Base-by-base conservation (phyloP, 805 yeast species). In the Jamesozyma rosinii region DNA sequence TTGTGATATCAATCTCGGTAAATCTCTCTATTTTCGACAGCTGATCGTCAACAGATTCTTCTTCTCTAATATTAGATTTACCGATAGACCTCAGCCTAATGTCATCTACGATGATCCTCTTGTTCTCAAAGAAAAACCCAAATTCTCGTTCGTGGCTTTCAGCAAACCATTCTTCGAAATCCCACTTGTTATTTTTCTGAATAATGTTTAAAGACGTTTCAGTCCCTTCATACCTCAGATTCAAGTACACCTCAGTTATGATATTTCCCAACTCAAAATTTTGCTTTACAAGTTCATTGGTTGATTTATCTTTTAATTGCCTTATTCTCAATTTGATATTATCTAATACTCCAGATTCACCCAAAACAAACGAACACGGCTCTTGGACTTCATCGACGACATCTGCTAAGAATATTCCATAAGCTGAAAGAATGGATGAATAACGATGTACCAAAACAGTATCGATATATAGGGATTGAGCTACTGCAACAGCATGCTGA, bases 351-450 rank as follows among this genome's bases (percentile, higher is more conserved):
- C 29, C 58, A 1, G 40, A 36, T 1, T 55, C 61, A 3, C 57
- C 61, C 36, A 79, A 57, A 1, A 66, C 57, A 11, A 66, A 54
- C 2, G 82, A 73, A 38, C 81, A 75, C 0, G 95, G 95, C 48
- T 78, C 79, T 61, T 83, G 92, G n/a, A 64, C 68, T 54, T 85
- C 95, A 38, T 77, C 77, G 9, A 84, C 92, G 37, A 85, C 83
- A 63, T 85, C 94, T 2, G 95, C 95, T 27, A 87, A 67, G 2
- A 86, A 78, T 68, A 87, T 87, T 48, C 95, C 95, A 57, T 83
- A 87, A 0, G 95, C 95, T 1, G 94, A 83, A 10, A 87, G 67
- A 35, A 87, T 77, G 0, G 95, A 84, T 2, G 95, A 84, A 59
- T 83, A 83, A 58, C 81, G 75, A 63, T 87, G 95, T 21, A 83